Base-by-base conservation (phyloP, 257 asterid genomes). In the Petrea volubilis region DNA sequence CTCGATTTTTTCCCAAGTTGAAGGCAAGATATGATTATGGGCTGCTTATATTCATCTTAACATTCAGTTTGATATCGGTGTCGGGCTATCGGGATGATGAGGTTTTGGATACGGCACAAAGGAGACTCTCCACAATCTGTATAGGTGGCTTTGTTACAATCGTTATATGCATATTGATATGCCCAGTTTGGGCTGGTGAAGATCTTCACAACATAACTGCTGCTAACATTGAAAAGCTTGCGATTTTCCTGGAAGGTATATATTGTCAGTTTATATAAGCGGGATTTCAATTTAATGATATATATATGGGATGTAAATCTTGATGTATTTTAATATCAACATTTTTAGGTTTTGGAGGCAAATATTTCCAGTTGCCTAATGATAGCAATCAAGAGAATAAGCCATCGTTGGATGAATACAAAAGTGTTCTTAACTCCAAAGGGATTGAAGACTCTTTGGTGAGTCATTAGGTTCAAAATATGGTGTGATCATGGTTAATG, bases 1-100 rank as follows among this genome's bases (percentile, higher is more conserved):
- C 69, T 40, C 80, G 97, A 24, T 88, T 90, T 56, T 76, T 80
- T 11, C 96, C 97, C 0, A 78, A 82, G 68, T 6, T 86, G 69
- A 88, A 84, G 83, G 86, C 87, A 9, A 84, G 95, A 84, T 90
- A 85, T 28, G 98, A 92, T 15, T 90, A 90, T 47, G 96, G 95
- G 53, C 67, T 86, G 11, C 76, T 87, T 7, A 77, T 89, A 74
- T 92, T 89, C 57, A 88, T 85, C 72, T 76, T 88, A 27, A 85
- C 95, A 7, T 88, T 88, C 52, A 27, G 86, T 43, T 59, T 90
- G 68, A 81, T 92, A 41, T 79, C 84, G 6, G 96, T 85, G 0
- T 90, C 95, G 53, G 94, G 94, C 0, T 90, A 80, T 57, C 81
- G 88, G 8, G 84, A 78, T 3, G 86, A 88, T n/a, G 87, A 83